Percentiles rank a stretch among this genome's conserved stretches.
Evolutionary conservation across 305 asterid species (phyloP).

Genomic region (Lippia alba): DNA sequence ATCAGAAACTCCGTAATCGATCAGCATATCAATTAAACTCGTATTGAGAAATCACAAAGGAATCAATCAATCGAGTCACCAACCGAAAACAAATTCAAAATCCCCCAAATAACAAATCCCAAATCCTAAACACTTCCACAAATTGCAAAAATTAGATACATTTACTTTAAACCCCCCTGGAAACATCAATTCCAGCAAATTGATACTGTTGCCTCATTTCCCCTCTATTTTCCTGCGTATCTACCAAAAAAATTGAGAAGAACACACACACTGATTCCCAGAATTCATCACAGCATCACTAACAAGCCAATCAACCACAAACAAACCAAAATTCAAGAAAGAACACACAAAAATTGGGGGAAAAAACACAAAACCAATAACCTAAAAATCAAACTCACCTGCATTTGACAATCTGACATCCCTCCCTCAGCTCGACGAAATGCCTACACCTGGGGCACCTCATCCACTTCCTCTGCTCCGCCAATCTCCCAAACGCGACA

Average conservation of each 20-base stretch:
- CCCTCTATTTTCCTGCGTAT: not conserved
- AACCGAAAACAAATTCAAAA: not conserved
- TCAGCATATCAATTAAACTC: not conserved
- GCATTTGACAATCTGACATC: conserved; percentile 55
- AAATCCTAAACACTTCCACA: not conserved
- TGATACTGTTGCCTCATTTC: not conserved
- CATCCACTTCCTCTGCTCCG: conserved; percentile 51
- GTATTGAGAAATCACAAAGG: no score
- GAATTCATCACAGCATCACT: not conserved
- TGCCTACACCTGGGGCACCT: conserved; percentile 58
- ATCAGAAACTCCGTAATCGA: not conserved
- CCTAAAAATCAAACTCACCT: conserved; percentile 37
- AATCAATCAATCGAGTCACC: not conserved
- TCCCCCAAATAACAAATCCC: not conserved
- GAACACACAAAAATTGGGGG: not conserved
- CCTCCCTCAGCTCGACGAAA: conserved; percentile 52
- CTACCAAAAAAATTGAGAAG: not conserved
- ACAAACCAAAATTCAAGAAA: not conserved
- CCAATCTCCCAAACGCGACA: conserved; percentile 55
- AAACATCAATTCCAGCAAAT: not conserved
- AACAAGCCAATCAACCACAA: not conserved
- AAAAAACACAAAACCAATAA: no score
- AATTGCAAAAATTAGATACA: not conserved
- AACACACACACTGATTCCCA: not conserved
- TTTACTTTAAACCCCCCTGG: not conserved